Evolutionary conservation across 306 rosid species (phyloP).

Genomic region (Cucumis hystrix): DNA sequence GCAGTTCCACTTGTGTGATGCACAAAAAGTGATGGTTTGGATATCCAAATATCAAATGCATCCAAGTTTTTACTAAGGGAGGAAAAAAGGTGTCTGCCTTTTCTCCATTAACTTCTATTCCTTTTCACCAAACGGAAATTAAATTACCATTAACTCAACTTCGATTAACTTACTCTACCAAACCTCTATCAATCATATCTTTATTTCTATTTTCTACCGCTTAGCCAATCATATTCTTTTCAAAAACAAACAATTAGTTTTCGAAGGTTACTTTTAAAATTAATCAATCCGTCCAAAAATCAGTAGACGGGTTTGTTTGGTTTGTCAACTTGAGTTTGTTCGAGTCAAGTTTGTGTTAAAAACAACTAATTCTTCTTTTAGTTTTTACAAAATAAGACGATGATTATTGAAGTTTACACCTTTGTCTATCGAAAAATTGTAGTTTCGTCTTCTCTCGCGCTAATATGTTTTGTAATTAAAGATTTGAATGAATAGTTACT

Average conservation of each 20-base stretch:
- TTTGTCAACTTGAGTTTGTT: no score
- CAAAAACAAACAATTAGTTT: neutral
- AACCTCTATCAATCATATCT: neutral
- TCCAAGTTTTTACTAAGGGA: neutral
- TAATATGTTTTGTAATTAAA: no score
- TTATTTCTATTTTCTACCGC: neutral
- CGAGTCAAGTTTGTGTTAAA: no score
- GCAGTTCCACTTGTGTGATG: slow-evolving; percentile 1
- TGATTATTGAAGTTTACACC: no score
- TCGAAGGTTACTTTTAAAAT: no score
- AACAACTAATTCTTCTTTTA: no score
- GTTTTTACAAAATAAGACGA: no score
- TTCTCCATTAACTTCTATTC: neutral
- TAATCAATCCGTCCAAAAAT: no score
- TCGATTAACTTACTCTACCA: neutral
- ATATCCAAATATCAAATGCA: slow-evolving; percentile 10
- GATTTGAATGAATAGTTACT: no score
- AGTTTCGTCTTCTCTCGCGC: no score
- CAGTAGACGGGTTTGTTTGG: no score
- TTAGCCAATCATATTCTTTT: neutral
- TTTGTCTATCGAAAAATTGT: no score
- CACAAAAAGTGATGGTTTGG: slow-evolving; percentile 11
- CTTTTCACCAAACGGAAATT: neutral
- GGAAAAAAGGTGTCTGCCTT: neutral
- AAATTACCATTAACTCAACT: neutral